phyloP scores from a whole-genome alignment of 2,329 filamentous ascomycete species.

The Fusarium scirpi region DNA sequence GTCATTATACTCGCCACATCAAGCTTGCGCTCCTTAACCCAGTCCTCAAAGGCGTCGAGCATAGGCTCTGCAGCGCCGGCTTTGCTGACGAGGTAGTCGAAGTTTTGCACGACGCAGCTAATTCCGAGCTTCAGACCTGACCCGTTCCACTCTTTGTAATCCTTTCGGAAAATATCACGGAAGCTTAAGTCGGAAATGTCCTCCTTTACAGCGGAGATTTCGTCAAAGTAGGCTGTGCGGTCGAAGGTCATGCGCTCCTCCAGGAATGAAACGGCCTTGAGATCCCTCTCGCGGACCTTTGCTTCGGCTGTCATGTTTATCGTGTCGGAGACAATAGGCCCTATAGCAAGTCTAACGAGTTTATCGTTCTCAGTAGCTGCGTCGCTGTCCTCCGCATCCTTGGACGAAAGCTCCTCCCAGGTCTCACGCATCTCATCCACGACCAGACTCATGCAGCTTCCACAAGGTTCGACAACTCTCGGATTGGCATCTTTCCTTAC shows the following conservation, averaged over 20 bases:
- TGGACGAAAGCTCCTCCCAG: slow-evolving; percentile 66
- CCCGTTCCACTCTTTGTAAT: slow-evolving; percentile 85
- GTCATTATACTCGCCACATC: slow-evolving; percentile 78
- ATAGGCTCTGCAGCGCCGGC: slow-evolving; percentile 62
- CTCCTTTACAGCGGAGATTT: slow-evolving; percentile 73
- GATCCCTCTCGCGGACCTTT: slow-evolving; percentile 75
- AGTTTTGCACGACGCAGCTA: slow-evolving; percentile 71
- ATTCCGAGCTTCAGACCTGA: slow-evolving; percentile 71
- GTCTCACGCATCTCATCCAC: slow-evolving; percentile 66
- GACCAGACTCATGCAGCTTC: slow-evolving; percentile 80
- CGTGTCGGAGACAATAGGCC: slow-evolving; percentile 80
- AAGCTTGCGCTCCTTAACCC: slow-evolving; percentile 68
- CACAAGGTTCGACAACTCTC: slow-evolving; percentile 73
- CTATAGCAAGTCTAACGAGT: slow-evolving; percentile 75
- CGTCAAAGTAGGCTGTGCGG: slow-evolving; percentile 66
- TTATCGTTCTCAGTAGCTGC: slow-evolving; percentile 62
- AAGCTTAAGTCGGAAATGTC: slow-evolving; percentile 72
- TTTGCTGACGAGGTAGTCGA: slow-evolving; percentile 69
- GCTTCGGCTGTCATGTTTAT: slow-evolving; percentile 69
- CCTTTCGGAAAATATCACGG: slow-evolving; percentile 79
- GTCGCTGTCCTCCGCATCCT: slow-evolving; percentile 41
- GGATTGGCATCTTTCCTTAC: slow-evolving; percentile 63
- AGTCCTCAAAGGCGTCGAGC: slow-evolving; percentile 61
- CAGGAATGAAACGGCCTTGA: slow-evolving; percentile 67
- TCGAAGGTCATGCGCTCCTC: slow-evolving; percentile 65